Evolutionary conservation across 2,329 filamentous ascomycete species (phyloP).

Genomic region (Albophoma yamanashiensis): DNA sequence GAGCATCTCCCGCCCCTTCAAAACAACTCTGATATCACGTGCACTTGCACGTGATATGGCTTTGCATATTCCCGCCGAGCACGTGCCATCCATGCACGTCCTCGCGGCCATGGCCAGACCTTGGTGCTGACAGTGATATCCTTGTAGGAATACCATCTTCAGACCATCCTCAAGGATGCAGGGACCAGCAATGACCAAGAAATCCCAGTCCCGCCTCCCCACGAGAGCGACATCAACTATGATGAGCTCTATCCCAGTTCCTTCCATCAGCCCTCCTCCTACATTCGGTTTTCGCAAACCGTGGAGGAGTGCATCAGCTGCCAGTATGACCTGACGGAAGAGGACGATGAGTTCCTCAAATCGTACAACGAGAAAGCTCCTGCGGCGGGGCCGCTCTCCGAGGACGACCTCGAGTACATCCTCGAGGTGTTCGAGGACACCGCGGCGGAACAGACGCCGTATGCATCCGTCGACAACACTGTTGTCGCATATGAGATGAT

Average conservation of each 20-base stretch:
- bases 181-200: conserved; percentile 47
- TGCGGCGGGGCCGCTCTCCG: conserved; percentile 56
- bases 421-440: conserved; percentile 94
- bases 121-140: conserved; percentile 16
- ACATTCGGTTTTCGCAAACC: conserved; percentile 96
- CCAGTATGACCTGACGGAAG: conserved; percentile 87
- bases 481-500: conserved; percentile 69
- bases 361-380: conserved; percentile 71
- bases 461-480: conserved; percentile 80
- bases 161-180: conserved; percentile 58
- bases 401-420: conserved; percentile 86
- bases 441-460: conserved; percentile 73
- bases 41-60: conserved; percentile 31
- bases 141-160: conserved; percentile 82
- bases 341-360: conserved; percentile 79
- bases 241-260: conserved; percentile 72
- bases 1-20: conserved; percentile 36
- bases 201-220: conserved; percentile 54
- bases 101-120: background rate
- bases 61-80: conserved; percentile 4
- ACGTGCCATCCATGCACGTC: conserved; percentile 9
- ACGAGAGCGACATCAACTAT: conserved; percentile 65
- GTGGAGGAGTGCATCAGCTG: conserved; percentile 90
- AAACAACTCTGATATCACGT: conserved; percentile 35
- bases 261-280: conserved; percentile 79